These are phyloP conservation scores for Mangifera indica DNA, from an alignment of 345 rosid genomes.

Conservation along the genomic window DNA sequence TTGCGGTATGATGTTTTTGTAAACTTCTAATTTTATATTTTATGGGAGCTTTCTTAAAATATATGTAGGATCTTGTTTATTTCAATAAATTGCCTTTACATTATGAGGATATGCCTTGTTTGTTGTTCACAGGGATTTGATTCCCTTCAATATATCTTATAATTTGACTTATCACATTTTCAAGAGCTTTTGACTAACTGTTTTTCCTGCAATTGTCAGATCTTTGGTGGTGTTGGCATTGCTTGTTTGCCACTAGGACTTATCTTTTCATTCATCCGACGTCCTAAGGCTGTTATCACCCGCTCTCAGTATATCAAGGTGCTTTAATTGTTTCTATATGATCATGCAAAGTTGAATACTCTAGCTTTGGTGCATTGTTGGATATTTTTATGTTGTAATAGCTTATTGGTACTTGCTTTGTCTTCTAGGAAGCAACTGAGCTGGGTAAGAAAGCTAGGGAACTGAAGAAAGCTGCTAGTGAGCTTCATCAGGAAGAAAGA, in stretches of 20 bases:
- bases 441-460: constrained; percentile 97
- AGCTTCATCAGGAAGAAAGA: constrained; percentile 94
- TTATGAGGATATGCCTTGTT: neutral
- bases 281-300: constrained; percentile 98
- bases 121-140: constrained; percentile 1
- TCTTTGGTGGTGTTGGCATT: constrained; percentile 98
- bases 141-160: neutral
- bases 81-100: neutral
- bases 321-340: constrained; percentile 12
- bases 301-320: constrained; percentile 99
- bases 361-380: neutral
- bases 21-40: neutral
- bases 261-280: constrained; percentile 85
- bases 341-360: constrained; percentile 2
- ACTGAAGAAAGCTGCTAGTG: constrained; percentile 91
- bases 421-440: constrained; percentile 94
- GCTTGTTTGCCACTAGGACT: constrained; percentile 95
- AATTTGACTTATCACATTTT: neutral
- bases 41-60: too few species aligned
- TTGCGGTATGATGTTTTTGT: constrained; percentile 54
- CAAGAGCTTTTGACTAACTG: constrained; percentile 1
- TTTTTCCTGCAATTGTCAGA: constrained; percentile 43
- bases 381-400: neutral
- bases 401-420: constrained; percentile 14
- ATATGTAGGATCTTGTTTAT: neutral